Base-by-base conservation (phyloP, 208 protist species). In the Herpetomonas tarakana region DNA sequence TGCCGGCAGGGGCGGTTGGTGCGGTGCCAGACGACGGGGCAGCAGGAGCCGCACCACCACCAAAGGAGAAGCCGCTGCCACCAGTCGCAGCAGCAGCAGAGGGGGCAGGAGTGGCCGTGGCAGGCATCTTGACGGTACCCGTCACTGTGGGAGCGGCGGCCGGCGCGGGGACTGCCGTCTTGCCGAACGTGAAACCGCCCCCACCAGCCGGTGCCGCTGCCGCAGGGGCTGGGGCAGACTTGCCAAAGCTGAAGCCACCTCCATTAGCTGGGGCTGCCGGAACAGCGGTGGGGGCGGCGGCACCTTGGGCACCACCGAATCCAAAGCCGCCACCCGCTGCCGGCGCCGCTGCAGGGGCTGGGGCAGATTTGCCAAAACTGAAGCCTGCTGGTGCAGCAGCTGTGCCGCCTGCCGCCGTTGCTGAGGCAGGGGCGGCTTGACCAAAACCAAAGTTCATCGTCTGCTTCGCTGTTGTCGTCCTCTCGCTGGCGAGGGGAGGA, bases 31-130 rank as follows among this genome's bases (percentile, higher is more conserved):
- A 57, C 44, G 35, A 31, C 22, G 56, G 62, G 57, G 74, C 39
- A 12, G 74, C 54, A 29, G 71, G 52, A 19, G 54, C 54, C 9
- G 68, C n/a, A 0, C 66, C 24, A 25, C 52, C 39, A 14, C 63
- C 62, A 25, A 69, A 70, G 14, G 51, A 63, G 60, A 81, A 84
- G 26, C 73, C 73, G 25, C 60, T 38, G 26, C 52, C 41, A 19
- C 58, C 54, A 51, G 44, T 59, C 6, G 60, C 49, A 7, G 54
- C 39, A 16, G 49, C 52, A 38, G 39, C 11, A 44, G 57, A 47
- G 58, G 52, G n/a, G 22, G 60, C 39, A 65, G 67, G 52, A 57
- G 71, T 52, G 14, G 59, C 25, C 4, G 51, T 46, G n/a, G 49
- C 45, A 41, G 35, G 9, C 35, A n/a, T n/a, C n/a, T n/a, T n/a